These are phyloP conservation scores for Aspergillus pseudonomiae DNA, from an alignment of 2,329 filamentous ascomycete species.

Conservation along the genomic window DNA sequence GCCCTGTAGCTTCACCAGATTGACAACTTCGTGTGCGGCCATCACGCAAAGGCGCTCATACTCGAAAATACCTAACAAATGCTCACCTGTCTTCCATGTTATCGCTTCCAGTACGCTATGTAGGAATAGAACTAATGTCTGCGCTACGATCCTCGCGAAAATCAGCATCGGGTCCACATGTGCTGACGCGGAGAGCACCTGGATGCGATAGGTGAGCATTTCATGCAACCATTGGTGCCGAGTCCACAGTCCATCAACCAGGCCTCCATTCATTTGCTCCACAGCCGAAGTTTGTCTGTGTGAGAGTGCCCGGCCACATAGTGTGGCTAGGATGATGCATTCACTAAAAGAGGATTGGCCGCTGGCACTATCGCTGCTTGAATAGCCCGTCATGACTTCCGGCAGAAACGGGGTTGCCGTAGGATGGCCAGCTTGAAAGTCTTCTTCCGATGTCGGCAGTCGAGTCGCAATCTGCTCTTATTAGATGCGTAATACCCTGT, in stretches of 20 bases:
- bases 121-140: conserved; percentile 23
- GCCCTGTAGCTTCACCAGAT: conserved; percentile 20
- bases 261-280: conserved; percentile 16
- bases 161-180: conserved; percentile 24
- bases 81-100: conserved; percentile 24
- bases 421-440: conserved; percentile 39
- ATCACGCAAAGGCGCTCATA: conserved; percentile 22
- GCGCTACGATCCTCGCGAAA: conserved; percentile 22
- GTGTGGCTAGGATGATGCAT: conserved; percentile 37
- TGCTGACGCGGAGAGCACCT: conserved; percentile 12
- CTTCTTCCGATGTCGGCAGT: conserved; percentile 38
- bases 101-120: conserved; percentile 24
- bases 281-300: conserved; percentile 20
- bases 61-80: conserved; percentile 22
- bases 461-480: conserved; percentile 35
- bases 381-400: conserved; percentile 30
- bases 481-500: background rate
- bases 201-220: conserved; percentile 20
- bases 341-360: conserved; percentile 34
- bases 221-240: conserved; percentile 24
- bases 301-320: conserved; percentile 22
- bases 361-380: conserved; percentile 6
- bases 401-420: conserved; percentile 32
- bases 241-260: conserved; percentile 20
- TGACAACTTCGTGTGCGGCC: conserved; percentile 24